Conservation (phyloP, 2,329 filamentous ascomycete species). For the Xylariaceae sp. region DNA sequence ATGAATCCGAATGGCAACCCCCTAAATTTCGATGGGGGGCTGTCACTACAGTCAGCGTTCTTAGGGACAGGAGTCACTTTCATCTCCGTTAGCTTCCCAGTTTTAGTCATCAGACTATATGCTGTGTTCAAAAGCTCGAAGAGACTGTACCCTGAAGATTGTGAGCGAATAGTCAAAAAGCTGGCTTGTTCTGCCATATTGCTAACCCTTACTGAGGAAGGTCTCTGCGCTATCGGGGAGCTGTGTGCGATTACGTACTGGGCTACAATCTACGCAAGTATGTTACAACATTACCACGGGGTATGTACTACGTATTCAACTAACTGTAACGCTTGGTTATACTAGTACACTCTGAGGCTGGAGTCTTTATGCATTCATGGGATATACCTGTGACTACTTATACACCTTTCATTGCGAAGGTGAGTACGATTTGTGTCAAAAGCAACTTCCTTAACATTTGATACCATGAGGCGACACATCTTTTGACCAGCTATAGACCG, state of each 20-base stretch:
- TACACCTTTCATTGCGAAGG: neutral
- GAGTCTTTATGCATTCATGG: neutral
- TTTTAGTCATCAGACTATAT: neutral
- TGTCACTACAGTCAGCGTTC: neutral
- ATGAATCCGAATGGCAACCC: neutral
- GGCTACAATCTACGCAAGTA: neutral
- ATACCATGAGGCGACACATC: too few species aligned
- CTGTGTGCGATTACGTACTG: neutral
- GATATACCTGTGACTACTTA: neutral
- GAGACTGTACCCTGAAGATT: neutral
- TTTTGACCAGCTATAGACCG: neutral
- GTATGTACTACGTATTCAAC: neutral
- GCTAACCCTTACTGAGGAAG: neutral
- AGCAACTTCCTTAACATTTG: too few species aligned
- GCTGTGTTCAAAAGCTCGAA: neutral
- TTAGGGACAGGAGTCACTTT: neutral
- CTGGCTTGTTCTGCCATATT: too few species aligned
- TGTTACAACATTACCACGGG: neutral
- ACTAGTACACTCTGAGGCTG: neutral
- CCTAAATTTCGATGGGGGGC: neutral
- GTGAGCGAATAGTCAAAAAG: neutral
- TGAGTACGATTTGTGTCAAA: too few species aligned
- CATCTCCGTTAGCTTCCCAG: neutral
- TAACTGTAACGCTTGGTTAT: neutral
- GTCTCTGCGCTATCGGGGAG: neutral